Evolutionary conservation across 306 rosid species (phyloP).

Genomic region (Rosa lucieae): DNA sequence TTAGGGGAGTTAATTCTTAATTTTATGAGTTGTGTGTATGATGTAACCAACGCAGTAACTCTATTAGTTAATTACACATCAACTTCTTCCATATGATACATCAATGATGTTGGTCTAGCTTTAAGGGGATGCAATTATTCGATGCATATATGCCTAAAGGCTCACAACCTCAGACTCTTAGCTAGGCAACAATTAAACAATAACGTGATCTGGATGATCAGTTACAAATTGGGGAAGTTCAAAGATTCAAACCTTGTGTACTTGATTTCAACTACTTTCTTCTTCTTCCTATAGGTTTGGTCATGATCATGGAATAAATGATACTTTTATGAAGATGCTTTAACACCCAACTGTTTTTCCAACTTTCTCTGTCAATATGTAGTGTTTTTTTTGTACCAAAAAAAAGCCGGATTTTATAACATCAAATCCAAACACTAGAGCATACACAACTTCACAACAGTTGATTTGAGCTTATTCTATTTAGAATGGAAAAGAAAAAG

Average conservation of each 20-base stretch:
- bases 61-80: not conserved
- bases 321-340: not conserved
- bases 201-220: not conserved
- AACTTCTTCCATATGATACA: not conserved
- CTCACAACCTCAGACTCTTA: not conserved
- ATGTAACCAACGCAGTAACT: not conserved
- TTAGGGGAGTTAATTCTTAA: no score
- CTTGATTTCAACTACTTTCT: not conserved
- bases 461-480: not conserved
- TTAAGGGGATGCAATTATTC: no score
- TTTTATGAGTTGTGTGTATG: not conserved
- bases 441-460: not conserved
- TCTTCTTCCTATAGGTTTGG: not conserved
- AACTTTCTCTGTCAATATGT: not conserved
- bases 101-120: not conserved
- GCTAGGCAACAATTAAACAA: not conserved
- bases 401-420: constrained; percentile 6
- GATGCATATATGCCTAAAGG: not conserved
- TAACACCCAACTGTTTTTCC: constrained; percentile 1
- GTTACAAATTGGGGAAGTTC: not conserved
- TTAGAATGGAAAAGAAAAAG: not conserved
- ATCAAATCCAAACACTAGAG: constrained; percentile 2
- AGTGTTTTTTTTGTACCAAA: no score
- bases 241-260: constrained; percentile 3
- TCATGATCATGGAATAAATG: not conserved